Evolutionary conservation across 108 stramenopile species (phyloP), one percentile per base, ranked within the genome.

Genomic region (Parmales sp.): DNA sequence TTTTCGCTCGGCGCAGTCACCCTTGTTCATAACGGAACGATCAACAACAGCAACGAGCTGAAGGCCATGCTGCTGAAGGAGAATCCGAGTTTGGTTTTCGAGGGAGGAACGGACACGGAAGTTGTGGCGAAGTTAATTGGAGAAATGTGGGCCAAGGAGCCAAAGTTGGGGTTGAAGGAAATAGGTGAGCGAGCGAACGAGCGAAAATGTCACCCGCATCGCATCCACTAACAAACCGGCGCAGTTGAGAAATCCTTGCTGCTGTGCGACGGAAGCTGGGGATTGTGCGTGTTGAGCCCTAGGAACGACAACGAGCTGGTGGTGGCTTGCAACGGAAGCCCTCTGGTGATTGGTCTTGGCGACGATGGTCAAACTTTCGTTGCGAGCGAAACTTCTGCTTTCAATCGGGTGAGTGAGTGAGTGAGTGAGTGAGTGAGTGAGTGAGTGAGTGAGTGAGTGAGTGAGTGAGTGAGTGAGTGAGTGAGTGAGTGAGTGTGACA

Each of bases 21-120:
- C 16, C 76, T 99, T n/a, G 95, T 96, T 20, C 99, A 99, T 81
- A 99, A 99, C 71, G 98, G 98, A 26, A 96, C 95, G n/a, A 81
- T 99, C 64, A 95, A 90, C 73, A 99, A 99, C 71, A 77, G 94
- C 64, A 86, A 89, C 51, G 88, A 89, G 45, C 76, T 99, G n/a
- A 79, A 94, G 45, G 76, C 85, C 8, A 86, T 88, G 69, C 84
- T 98, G 63, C n/a, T n/a, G n/a, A 9, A 66, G 22, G 80, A 88
- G 65, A 65, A 39, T 4, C 73, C 83, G 36, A 96, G 96, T 29
- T 87, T 95, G 63, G 63, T 63, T 19, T 99, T 99, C 73, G 76
- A 71, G 25, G 83, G 85, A 51, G 92, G 98, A 73, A 99, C 98
- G 0, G 98, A 99, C 84, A 96, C 96, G 22, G 98, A 99, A 82